Evolutionary conservation across 2,329 filamentous ascomycete genomes (phyloP).

Genomic region (Diaporthe sp.): DNA sequence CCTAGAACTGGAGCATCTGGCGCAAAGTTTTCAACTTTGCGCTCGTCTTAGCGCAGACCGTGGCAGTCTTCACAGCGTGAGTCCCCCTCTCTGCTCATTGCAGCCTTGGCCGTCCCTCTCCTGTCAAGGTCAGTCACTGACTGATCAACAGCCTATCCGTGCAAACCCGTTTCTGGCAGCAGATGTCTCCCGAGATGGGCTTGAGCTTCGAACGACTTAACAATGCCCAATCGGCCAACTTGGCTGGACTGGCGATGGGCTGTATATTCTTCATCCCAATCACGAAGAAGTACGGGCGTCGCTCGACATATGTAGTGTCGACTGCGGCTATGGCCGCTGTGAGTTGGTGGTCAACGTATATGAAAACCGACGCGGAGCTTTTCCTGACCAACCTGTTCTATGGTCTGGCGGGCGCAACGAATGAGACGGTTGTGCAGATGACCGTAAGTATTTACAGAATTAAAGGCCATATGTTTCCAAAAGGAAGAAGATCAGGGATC

Average conservation of each 20-base stretch:
- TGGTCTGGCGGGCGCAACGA: constrained; percentile 6
- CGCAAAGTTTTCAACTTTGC: constrained; percentile 3
- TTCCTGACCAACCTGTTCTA: constrained; percentile 13
- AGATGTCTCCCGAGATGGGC: constrained; percentile 4
- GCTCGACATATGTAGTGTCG: constrained; percentile 1
- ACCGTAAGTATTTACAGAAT: neutral
- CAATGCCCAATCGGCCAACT: neutral
- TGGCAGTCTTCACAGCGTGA: constrained; percentile 19
- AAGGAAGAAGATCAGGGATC: neutral
- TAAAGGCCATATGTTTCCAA: too few species aligned
- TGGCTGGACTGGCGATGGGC: constrained; percentile 1
- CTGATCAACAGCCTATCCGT: neutral
- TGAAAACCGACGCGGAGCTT: constrained; percentile 14
- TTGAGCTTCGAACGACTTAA: constrained; percentile 9
- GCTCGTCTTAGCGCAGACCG: neutral
- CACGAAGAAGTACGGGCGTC: constrained; percentile 9
- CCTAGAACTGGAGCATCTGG: constrained; percentile 8
- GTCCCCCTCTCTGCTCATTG: neutral
- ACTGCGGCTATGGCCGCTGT: constrained; percentile 8
- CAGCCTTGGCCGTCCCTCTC: neutral
- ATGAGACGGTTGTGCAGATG: constrained; percentile 17
- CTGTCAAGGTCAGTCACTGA: neutral
- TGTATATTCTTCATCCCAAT: constrained; percentile 14
- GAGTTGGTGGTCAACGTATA: constrained; percentile 9
- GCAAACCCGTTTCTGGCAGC: constrained; percentile 3